Evolutionary conservation across 1,284 basidiomycete genomes (phyloP).

Genomic region (Chiua sp.): DNA sequence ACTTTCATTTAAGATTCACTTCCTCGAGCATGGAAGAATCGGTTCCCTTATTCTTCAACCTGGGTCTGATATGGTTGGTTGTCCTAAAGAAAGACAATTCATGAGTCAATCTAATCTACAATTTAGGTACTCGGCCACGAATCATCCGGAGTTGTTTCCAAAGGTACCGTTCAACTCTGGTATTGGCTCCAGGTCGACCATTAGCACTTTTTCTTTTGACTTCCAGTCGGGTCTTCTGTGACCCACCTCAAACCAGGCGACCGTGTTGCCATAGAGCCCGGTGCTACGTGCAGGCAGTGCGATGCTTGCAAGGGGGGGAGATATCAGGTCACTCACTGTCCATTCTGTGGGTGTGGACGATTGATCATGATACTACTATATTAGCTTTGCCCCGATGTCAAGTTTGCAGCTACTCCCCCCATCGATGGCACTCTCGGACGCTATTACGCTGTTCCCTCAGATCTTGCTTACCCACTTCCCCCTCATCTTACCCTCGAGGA

Average conservation of each 20-base stretch:
- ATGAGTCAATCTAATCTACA: conserved; percentile 3
- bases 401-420: conserved; percentile 90
- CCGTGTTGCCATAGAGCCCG: conserved; percentile 88
- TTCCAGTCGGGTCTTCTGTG: conserved; percentile 35
- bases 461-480: conserved; percentile 78
- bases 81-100: conserved; percentile 1
- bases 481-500: conserved; percentile 80
- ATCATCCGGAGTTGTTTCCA: conserved; percentile 55
- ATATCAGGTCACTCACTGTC: conserved; percentile 65
- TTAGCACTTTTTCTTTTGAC: conserved; percentile 1
- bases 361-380: conserved; percentile 10
- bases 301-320: conserved; percentile 78
- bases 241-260: conserved; percentile 75
- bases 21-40: conserved; percentile 77
- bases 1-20: conserved; percentile 62
- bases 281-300: conserved; percentile 75
- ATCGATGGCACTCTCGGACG: conserved; percentile 87
- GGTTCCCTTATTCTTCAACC: conserved; percentile 75
- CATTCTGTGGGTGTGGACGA: not conserved
- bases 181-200: too few relatives aligned
- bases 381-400: conserved; percentile 77
- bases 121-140: conserved; percentile 62
- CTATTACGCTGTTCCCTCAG: conserved; percentile 79
- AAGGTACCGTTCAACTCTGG: conserved; percentile 34
- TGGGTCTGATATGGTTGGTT: conserved; percentile 70